Base-by-base conservation (phyloP, 75 land plant genomes). In the Pseudotsuga menziesii region DNA sequence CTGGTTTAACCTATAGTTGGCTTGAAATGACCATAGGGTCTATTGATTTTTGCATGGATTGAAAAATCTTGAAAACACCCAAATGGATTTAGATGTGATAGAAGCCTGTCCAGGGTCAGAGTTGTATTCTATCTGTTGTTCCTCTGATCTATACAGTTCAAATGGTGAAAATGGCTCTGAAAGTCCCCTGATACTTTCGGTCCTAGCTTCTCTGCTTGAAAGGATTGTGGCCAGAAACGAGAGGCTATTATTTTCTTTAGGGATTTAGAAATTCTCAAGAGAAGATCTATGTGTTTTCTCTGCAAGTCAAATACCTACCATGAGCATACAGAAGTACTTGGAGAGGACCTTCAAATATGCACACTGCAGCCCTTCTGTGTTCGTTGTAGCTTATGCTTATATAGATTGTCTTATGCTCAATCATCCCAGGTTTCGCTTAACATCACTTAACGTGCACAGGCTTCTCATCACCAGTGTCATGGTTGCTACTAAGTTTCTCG, bases 121-220 rank as follows among this genome's bases (percentile, higher is more conserved):
- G 25, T 0, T 35, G 5, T 3, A 0, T 20, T 35, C 7, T 17
- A 4, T n/a, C n/a, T n/a, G 29, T 35, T 67, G 44, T 36, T 67
- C 82, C 25, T 81, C 86, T 0, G 88, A 91, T 60, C 77, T 88
- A 14, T 84, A 78, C 74, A 78, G 77, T 8, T 81, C 80, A 39
- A 41, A 87, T 4, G 20, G 48, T 54, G 72, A 78, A 9, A 80
- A 82, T 2, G 83, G 76, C 6, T 44, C 78, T 5, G 75, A 76
- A 4, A 61, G 64, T 60, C 88, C 91, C 17, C 56, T 19, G 14
- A 90, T 91, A 25, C 77, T 91, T 17, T 78, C 83, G 0, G 90
- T 92, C 25, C 87, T 92, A 0, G 85, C 92, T 9, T 92, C 92
- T 9, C 78, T 92, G 9, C 80, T 92, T 16, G 85, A 92, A 19